Conservation (phyloP, 768 basidiomycete genomes). For the Gloeostereum incarnatum region DNA sequence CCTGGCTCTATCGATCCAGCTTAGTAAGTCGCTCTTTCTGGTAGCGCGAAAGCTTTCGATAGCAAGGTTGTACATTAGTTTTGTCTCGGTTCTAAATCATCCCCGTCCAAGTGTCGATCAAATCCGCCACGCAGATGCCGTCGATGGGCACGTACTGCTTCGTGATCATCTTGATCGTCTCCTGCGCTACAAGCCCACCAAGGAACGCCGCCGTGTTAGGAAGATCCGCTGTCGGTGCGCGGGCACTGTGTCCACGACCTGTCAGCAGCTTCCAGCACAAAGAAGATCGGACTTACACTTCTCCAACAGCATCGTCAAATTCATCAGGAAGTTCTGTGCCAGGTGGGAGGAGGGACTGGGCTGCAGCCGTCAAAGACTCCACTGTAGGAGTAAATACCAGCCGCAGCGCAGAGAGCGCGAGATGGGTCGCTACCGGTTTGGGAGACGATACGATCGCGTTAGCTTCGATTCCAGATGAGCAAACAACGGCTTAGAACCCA, state of each 20-base stretch:
- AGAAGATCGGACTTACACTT: conserved; percentile 50
- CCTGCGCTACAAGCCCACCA: conserved; percentile 92
- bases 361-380: conserved; percentile 44
- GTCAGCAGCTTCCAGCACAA: conserved; percentile 8
- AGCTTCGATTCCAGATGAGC: conserved; percentile 19
- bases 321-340: conserved; percentile 43
- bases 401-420: conserved; percentile 60
- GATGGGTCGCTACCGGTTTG: conserved; percentile 58
- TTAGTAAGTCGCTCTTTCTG: no score
- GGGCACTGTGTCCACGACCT: conserved; percentile 37
- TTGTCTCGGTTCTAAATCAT: no score
- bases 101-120: conserved; percentile 75
- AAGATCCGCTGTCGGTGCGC: conserved; percentile 75
- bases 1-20: no score
- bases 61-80: no score
- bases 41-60: no score
- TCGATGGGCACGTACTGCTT: conserved; percentile 90
- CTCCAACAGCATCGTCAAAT: conserved; percentile 56
- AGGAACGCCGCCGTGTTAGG: conserved; percentile 92
- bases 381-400: conserved; percentile 27
- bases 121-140: conserved; percentile 78
- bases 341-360: conserved; percentile 39
- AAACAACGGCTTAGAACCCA: conserved; percentile 3
- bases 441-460: conserved; percentile 30
- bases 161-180: conserved; percentile 95